Conservation (phyloP, 306 rosid genomes). For the Trichosanthes cucumerina region DNA sequence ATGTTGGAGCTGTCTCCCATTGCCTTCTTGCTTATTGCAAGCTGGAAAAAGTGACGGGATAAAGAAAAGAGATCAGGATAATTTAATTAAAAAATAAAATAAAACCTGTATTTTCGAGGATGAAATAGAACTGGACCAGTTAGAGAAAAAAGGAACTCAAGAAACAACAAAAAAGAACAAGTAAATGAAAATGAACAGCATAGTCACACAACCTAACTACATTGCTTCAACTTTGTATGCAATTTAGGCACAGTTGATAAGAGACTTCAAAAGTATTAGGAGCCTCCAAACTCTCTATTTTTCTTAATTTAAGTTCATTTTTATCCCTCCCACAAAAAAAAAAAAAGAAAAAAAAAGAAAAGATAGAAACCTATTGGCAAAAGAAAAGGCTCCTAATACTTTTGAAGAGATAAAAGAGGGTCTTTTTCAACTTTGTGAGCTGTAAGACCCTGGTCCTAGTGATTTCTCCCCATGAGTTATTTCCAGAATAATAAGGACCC, state of each 20-base stretch:
- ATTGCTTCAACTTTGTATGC: not conserved
- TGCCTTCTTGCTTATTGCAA: slow-evolving; percentile 50
- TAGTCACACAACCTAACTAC: not conserved
- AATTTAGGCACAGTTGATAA: not conserved
- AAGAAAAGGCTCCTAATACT: not conserved
- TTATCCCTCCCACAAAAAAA: not conserved
- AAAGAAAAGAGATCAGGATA: slow-evolving; percentile 10
- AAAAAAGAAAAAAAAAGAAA: not conserved
- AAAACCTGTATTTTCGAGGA: not conserved
- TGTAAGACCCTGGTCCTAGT: too few relatives aligned
- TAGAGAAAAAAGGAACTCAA: not conserved
- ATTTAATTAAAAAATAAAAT: not conserved
- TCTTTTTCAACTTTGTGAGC: too few relatives aligned
- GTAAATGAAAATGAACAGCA: not conserved
- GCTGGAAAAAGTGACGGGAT: slow-evolving; percentile 26
- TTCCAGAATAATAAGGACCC: not conserved
- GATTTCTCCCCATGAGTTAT: too few relatives aligned
- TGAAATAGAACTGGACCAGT: not conserved
- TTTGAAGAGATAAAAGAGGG: not conserved
- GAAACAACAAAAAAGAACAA: not conserved
- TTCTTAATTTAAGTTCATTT: not conserved
- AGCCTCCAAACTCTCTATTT: not conserved
- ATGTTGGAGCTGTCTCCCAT: slow-evolving; percentile 34
- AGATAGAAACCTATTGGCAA: not conserved
- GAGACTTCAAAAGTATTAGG: too few relatives aligned